These are phyloP conservation scores for Solanum peruvianum DNA, from an alignment of 257 asterid genomes.

Conservation along the genomic window DNA sequence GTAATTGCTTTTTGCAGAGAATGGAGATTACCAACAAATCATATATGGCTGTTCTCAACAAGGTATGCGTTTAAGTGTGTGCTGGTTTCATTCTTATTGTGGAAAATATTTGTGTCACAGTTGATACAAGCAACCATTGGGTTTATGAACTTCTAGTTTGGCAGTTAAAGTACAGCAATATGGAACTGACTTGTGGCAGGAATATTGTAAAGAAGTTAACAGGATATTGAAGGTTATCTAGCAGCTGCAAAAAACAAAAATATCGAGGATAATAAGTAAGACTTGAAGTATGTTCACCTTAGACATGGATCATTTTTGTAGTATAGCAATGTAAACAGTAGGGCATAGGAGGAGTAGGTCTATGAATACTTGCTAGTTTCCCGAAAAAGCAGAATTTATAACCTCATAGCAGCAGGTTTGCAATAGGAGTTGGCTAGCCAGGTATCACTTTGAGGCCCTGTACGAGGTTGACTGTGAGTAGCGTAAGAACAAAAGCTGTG, in stretches of 20 bases:
- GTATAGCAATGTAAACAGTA: not conserved
- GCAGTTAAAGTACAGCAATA: not conserved
- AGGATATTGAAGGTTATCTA: not conserved
- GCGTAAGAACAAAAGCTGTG: not conserved
- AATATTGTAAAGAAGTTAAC: not conserved
- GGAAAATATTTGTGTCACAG: not conserved
- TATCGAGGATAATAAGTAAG: not conserved
- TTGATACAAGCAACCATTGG: not conserved
- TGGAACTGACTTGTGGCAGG: not conserved
- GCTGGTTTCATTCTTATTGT: not conserved
- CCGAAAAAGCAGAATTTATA: not conserved
- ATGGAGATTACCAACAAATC: slow-evolving; percentile 94
- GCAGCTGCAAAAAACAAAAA: not conserved
- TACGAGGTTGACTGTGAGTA: not conserved
- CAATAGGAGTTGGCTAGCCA: not conserved
- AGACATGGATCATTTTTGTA: not conserved
- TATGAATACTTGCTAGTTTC: not conserved
- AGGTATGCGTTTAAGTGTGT: slow-evolving; percentile 30
- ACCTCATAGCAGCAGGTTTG: not conserved
- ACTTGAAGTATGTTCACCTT: not conserved
- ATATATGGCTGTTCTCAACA: slow-evolving; percentile 91
- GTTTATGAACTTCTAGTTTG: not conserved
- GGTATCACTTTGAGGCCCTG: not conserved
- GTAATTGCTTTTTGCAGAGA: slow-evolving; percentile 78
- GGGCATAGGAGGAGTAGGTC: not conserved